phyloP scores from a whole-genome alignment of 805 yeast genomes.

The Wickerhamomyces silvicola region DNA sequence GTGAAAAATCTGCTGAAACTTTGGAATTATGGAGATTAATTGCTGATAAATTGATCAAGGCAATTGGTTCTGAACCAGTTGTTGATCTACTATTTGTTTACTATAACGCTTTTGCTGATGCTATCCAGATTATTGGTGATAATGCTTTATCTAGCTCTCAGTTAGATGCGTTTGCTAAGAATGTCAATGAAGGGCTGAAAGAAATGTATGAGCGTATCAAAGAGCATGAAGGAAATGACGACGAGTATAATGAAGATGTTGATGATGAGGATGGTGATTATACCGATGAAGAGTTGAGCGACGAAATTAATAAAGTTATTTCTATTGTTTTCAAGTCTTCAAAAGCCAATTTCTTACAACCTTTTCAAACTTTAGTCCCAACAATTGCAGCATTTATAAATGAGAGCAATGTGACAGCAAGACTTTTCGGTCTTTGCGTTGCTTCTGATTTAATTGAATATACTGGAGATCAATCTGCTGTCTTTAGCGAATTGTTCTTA shows the following conservation, averaged over 20 bases:
- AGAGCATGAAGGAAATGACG: constrained; percentile 68
- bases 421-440: constrained; percentile 72
- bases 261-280: constrained; percentile 79
- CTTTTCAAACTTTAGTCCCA: constrained; percentile 60
- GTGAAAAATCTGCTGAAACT: constrained; percentile 49
- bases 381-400: constrained; percentile 53
- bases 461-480: constrained; percentile 62
- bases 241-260: constrained; percentile 81
- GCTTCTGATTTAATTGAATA: constrained; percentile 77
- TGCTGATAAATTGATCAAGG: constrained; percentile 58
- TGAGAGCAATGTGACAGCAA: constrained; percentile 62
- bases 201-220: constrained; percentile 69
- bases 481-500: constrained; percentile 59
- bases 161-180: constrained; percentile 47
- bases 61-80: constrained; percentile 71
- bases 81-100: constrained; percentile 76
- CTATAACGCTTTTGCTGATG: constrained; percentile 63
- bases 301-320: constrained; percentile 75
- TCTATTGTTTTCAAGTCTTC: constrained; percentile 62
- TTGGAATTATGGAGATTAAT: constrained; percentile 66
- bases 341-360: constrained; percentile 51
- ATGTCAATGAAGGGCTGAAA: constrained; percentile 52
- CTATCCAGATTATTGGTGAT: constrained; percentile 62
- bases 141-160: constrained; percentile 50
- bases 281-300: constrained; percentile 85